A percentile compares a stretch with the other conserved stretches of the same genome.
Conservation (phyloP, 768 basidiomycete genomes). For the Piloderma croceum region DNA sequence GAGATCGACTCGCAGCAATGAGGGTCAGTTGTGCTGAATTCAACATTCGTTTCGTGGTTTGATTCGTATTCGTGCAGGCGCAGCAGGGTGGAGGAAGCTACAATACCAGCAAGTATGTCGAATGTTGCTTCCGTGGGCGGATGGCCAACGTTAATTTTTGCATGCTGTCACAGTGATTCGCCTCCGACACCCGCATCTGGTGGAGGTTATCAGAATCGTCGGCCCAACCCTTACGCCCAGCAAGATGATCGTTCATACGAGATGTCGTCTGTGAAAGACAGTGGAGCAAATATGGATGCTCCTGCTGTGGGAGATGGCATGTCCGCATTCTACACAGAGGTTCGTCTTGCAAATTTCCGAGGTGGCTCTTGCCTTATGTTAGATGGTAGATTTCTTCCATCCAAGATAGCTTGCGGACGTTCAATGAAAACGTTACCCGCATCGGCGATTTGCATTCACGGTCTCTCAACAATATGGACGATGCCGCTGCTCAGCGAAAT, state of each 20-base stretch:
- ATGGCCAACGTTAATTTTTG: constrained; percentile 10
- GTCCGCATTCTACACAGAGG: constrained; percentile 72
- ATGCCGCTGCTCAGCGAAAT: constrained; percentile 55
- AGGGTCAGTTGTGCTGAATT: constrained; percentile 45
- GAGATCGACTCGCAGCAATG: constrained; percentile 88
- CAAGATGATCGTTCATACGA: constrained; percentile 58
- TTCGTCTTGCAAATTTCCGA: constrained; percentile 23
- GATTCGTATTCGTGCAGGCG: constrained; percentile 43
- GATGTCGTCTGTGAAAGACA: constrained; percentile 65
- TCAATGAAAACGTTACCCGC: constrained; percentile 62
- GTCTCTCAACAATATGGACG: constrained; percentile 73
- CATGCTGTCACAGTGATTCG: constrained; percentile 40
- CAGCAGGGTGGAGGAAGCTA: constrained; percentile 53
- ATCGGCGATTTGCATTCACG: constrained; percentile 72
- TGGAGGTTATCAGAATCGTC: constrained; percentile 38
- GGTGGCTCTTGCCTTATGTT: not conserved
- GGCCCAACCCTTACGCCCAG: constrained; percentile 61
- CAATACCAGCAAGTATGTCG: constrained; percentile 40
- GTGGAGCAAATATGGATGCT: constrained; percentile 39
- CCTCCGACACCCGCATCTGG: constrained; percentile 65
- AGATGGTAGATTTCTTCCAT: constrained; percentile 61
- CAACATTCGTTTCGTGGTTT: constrained; percentile 2
- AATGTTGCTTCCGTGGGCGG: constrained; percentile 3
- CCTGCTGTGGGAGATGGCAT: constrained; percentile 47
- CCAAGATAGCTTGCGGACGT: constrained; percentile 62